Evolutionary conservation across 2,329 filamentous ascomycete genomes (phyloP).

Genomic region (Mollisia scopiformis): DNA sequence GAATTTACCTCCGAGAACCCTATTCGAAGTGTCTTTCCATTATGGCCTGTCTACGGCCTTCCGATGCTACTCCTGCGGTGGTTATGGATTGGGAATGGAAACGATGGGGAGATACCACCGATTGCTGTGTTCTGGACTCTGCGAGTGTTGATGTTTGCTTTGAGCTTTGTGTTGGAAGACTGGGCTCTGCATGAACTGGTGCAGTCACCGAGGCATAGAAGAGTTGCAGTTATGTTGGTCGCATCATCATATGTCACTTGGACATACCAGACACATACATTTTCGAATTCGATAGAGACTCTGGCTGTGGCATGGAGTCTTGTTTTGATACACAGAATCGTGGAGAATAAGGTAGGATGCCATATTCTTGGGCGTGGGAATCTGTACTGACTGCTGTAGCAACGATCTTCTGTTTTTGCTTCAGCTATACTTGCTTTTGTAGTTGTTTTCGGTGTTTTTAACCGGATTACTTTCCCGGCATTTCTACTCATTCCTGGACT

Average conservation of each 20-base stretch:
- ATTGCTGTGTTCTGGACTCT: conserved; percentile 87
- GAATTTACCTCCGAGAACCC: conserved; percentile 89
- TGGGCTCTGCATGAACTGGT: conserved; percentile 96
- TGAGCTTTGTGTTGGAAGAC: conserved; percentile 96
- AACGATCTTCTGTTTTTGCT: conserved; percentile 75
- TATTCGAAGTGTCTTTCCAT: conserved; percentile 92
- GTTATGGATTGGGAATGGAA: conserved; percentile 85
- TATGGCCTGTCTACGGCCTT: conserved; percentile 94
- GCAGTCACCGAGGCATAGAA: conserved; percentile 70
- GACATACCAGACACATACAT: conserved; percentile 98
- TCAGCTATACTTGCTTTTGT: conserved; percentile 81
- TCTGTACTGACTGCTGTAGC: conserved; percentile 45
- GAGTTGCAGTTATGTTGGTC: conserved; percentile 78
- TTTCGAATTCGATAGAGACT: conserved; percentile 97
- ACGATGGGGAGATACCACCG: conserved; percentile 78
- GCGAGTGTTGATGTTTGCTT: conserved; percentile 86
- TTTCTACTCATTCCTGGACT: conserved; percentile 85
- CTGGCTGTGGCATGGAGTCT: conserved; percentile 91
- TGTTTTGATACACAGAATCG: conserved; percentile 86
- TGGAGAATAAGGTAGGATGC: conserved; percentile 70
- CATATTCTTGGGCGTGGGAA: background rate
- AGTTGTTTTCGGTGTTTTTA: conserved; percentile 86
- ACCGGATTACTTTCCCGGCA: conserved; percentile 95
- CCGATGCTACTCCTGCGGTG: conserved; percentile 92
- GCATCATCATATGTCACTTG: conserved; percentile 98